Base-by-base conservation (phyloP, 305 asterid species). In the Solanum hybrid region DNA sequence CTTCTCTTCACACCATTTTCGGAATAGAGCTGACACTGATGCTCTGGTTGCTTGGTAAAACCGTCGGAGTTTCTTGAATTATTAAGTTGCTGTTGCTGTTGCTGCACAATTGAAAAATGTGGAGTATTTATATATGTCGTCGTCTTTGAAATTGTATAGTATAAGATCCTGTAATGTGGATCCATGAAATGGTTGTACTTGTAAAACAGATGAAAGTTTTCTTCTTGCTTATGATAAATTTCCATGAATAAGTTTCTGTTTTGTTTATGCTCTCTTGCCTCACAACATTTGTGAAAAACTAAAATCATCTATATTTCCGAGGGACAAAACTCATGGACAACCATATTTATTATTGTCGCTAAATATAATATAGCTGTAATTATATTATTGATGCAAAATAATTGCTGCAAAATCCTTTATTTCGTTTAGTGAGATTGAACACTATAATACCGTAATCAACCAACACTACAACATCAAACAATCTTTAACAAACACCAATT, bases 31-130 rank as follows among this genome's bases (percentile, higher is more conserved):
- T 97, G 36, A 92, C 96, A 26, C 94, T 97, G n/a, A 94, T 94
- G 2, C 96, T 96, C 7, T 97, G 99, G 99, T 91, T 95, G 85
- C 98, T 96, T 17, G 97, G 97, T 32, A 95, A 96, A 94, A 97
- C 99, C 0, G 87, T 97, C 2, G 97, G 98, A 29, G 93, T 94
- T 89, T 96, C 97, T 77, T 96, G 90, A 93, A 72, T 3, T 24
- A 27, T 82, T 46, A 0, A 20, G 0, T 78, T 78, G 40, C 36
- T 27, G 24, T 78, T 77, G 2, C 34, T 42, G 38, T n/a, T n/a
- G n/a, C n/a, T n/a, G n/a, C 10, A 7, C 9, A 80, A 42, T 38
- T 26, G 26, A 81, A 81, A 81, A 16, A 20, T 38, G 31, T 79
- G 34, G 22, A 11, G 34, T 80, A 20, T 78, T 78, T 78, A 26